phyloP scores from a whole-genome alignment of 768 basidiomycete species.

The Arthromyces matolae region DNA sequence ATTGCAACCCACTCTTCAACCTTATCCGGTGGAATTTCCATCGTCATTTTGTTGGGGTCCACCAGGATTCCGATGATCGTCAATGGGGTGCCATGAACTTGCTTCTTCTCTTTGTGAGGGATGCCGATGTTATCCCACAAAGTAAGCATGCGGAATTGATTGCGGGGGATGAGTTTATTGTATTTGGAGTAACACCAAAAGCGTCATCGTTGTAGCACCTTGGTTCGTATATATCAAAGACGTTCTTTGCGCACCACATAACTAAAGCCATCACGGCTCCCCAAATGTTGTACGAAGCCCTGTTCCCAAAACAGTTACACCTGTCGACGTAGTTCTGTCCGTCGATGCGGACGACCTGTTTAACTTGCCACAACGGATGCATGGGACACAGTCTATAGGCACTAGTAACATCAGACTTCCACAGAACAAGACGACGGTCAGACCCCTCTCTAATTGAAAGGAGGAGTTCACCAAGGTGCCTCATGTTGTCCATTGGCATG shows the following conservation, averaged over 20 bases:
- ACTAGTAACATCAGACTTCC: constrained; percentile 35
- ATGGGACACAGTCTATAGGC: constrained; percentile 33
- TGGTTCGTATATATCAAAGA: constrained; percentile 16
- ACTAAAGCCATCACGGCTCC: constrained; percentile 26
- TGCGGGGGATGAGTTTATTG: background rate
- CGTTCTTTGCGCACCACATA: constrained; percentile 30
- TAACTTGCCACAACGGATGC: constrained; percentile 25
- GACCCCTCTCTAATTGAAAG: constrained; percentile 9
- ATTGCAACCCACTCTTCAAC: constrained; percentile 13
- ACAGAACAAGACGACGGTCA: constrained; percentile 19
- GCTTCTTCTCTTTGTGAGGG: constrained; percentile 41
- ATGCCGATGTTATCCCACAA: constrained; percentile 33
- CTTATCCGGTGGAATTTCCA: constrained; percentile 16
- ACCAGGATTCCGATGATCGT: constrained; percentile 37
- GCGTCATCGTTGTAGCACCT: constrained; percentile 31
- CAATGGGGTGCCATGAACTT: constrained; percentile 28
- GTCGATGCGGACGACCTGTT: constrained; percentile 30
- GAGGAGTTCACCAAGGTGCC: constrained; percentile 25
- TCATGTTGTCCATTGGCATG: constrained; percentile 30
- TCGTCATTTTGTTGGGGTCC: constrained; percentile 28
- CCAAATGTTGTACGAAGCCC: constrained; percentile 22
- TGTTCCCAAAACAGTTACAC: constrained; percentile 29
- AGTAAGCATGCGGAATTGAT: background rate
- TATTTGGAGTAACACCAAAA: constrained; percentile 28
- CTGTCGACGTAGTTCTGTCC: constrained; percentile 30